phyloP scores from a whole-genome alignment of 805 yeast genomes.

The Suhomyces faveliae region DNA sequence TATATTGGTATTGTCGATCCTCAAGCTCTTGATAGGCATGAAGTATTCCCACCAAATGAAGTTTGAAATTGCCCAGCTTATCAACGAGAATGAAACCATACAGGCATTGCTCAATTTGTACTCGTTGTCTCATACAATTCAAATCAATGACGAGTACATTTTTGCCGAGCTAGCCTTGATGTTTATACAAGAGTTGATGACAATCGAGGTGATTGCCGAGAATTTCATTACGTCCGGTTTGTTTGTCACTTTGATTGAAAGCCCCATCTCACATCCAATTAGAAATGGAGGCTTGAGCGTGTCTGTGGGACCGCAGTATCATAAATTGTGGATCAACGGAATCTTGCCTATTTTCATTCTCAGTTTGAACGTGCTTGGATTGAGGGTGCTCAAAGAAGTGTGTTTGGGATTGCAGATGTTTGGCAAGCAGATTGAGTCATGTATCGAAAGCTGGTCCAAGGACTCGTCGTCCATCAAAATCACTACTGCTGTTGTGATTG shows the following conservation, averaged over 20 bases:
- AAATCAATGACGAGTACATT: constrained; percentile 59
- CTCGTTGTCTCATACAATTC: constrained; percentile 62
- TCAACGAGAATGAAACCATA: constrained; percentile 60
- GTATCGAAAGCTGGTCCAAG: constrained; percentile 68
- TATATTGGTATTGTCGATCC: constrained; percentile 58
- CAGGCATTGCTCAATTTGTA: constrained; percentile 62
- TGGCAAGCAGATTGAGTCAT: constrained; percentile 59
- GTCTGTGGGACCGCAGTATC: constrained; percentile 52
- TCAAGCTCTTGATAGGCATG: constrained; percentile 54
- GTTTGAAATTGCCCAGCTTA: constrained; percentile 47
- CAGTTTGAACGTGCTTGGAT: constrained; percentile 62
- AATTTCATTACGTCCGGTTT: constrained; percentile 63
- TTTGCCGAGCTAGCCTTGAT: constrained; percentile 71
- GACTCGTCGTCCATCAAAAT: constrained; percentile 45
- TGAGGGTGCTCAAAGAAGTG: constrained; percentile 60
- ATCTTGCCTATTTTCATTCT: constrained; percentile 64
- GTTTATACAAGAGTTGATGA: constrained; percentile 66
- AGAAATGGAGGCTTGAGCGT: constrained; percentile 64
- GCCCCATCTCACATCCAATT: constrained; percentile 65
- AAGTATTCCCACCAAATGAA: constrained; percentile 49
- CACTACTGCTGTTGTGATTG: constrained; percentile 36
- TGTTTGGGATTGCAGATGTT: constrained; percentile 63
- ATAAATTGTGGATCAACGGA: constrained; percentile 85
- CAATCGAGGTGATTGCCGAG: constrained; percentile 63
- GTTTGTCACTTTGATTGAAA: constrained; percentile 63